Conservation (phyloP, 192 early-diverging fungal species). For the Rhizophagus sp. region DNA sequence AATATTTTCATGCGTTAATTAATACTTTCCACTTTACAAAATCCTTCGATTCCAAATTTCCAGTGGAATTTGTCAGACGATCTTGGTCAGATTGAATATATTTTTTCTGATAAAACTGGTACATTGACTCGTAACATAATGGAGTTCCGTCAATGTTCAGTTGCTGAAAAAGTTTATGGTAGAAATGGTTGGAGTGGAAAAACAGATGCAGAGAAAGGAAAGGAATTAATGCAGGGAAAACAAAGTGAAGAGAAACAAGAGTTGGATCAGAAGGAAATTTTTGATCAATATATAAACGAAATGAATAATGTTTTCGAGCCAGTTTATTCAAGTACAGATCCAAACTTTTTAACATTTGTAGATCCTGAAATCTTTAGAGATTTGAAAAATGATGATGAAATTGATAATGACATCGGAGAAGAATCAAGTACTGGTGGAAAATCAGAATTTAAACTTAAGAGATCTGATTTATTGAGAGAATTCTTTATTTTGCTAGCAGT, state of each 20-base stretch:
- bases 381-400: slow-evolving; percentile 53
- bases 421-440: background rate
- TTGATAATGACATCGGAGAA: background rate
- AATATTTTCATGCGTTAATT: slow-evolving; percentile 13
- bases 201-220: slow-evolving; percentile 63
- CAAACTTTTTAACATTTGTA: slow-evolving; percentile 75
- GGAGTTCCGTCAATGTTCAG: slow-evolving; percentile 93
- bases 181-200: slow-evolving; percentile 68
- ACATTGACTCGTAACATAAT: slow-evolving; percentile 95
- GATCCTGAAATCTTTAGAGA: slow-evolving; percentile 79
- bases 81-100: slow-evolving; percentile 93
- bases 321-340: slow-evolving; percentile 61
- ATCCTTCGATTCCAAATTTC: slow-evolving; percentile 37
- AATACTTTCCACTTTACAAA: background rate
- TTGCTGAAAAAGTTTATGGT: slow-evolving; percentile 87
- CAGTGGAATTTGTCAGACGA: slow-evolving; percentile 97
- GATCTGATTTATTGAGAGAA: slow-evolving; percentile 68
- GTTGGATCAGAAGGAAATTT: slow-evolving; percentile 44
- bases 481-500: slow-evolving; percentile 89
- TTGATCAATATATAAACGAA: slow-evolving; percentile 54
- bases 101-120: slow-evolving; percentile 97
- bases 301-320: slow-evolving; percentile 70
- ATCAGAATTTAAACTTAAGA: slow-evolving; percentile 37
- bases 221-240: slow-evolving; percentile 54
- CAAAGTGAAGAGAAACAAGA: slow-evolving; percentile 36